phyloP scores from a whole-genome alignment of 768 basidiomycete genomes.

The Xerocomellus chrysenteron region DNA sequence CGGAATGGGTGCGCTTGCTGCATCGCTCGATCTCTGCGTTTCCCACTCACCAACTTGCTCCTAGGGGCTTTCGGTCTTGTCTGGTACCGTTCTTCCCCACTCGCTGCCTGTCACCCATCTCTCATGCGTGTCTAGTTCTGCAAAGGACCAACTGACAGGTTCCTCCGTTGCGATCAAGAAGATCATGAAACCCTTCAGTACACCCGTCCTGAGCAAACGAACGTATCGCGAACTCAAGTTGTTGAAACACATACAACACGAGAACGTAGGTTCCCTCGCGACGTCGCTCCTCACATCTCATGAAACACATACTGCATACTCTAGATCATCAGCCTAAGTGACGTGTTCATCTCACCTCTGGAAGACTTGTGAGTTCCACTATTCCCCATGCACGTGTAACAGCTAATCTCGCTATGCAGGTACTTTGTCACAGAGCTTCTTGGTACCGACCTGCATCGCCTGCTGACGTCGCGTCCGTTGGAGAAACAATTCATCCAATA shows the following conservation, averaged over 20 bases:
- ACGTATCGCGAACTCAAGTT: constrained; percentile 98
- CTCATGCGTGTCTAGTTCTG: constrained; percentile 57
- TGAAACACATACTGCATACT: not conserved
- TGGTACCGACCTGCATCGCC: constrained; percentile 96
- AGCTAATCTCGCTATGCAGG: constrained; percentile 40
- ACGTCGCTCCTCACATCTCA: constrained; percentile 1
- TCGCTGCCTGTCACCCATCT: not conserved
- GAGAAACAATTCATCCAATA: constrained; percentile 99
- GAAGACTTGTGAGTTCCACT: constrained; percentile 80
- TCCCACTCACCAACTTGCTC: constrained; percentile 18
- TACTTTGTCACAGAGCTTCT: constrained; percentile 99
- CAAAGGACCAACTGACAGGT: constrained; percentile 92
- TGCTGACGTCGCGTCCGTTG: constrained; percentile 92
- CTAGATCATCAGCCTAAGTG: constrained; percentile 96
- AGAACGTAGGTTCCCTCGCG: constrained; percentile 66
- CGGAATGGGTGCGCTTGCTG: constrained; percentile 81
- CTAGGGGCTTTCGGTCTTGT: constrained; percentile 94
- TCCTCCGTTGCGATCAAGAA: constrained; percentile 98
- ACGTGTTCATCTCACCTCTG: constrained; percentile 99
- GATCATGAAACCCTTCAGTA: constrained; percentile 99
- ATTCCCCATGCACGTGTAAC: not conserved
- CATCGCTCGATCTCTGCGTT: constrained; percentile 5
- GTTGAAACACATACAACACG: constrained; percentile 97
- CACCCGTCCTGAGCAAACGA: constrained; percentile 95
- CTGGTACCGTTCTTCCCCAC: constrained; percentile 54